Base-by-base conservation (phyloP, 106 monocot genomes). In the Dendrobium officinale region DNA sequence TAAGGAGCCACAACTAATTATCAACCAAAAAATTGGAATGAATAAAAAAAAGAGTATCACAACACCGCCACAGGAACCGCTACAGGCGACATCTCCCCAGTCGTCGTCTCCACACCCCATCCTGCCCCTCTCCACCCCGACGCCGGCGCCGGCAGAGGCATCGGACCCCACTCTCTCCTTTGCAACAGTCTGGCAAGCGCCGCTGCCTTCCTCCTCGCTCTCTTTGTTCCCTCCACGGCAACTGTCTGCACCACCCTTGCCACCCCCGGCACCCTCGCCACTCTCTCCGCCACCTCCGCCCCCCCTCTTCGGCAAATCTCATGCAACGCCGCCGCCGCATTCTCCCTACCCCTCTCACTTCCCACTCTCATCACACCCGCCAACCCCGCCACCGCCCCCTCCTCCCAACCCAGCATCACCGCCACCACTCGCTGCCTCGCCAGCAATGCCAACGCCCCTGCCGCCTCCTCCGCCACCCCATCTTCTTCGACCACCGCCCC, bases 381-480 rank as follows among this genome's bases (percentile, higher is more conserved):
- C 55, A 95, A 58, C 51, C 83, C 78, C 1, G 18, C 68, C 27
- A 90, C 19, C 13, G 80, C 82, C 5, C 1, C 43, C 2, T 92
- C 82, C n/a, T 83, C 81, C 42, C 73, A 68, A 0, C 58, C 89
- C 4, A 90, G 83, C 0, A 80, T 82, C 4, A 79, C 75, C 0
- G 85, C 85, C 0, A 87, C 82, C 7, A 61, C 42, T 0, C 73
- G 85, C 66, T 86, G 85, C 79, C 88, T 85, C 59, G 82, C 72
- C 6, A 95, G 83, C 81, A 92, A 73, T 10, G 90, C 88, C 80
- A 95, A 33, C 2, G 92, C 95, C 9, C 85, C 95, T 0, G 95
- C 92, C 0, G 90, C 92, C 61, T 92, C 95, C 85, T 92, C 95
- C 2, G 90, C 86, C 64, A 92, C 90, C 1, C 48, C 78, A 43